A percentile compares a stretch with the other conserved stretches of the same genome.
phyloP scores from a whole-genome alignment of 495 filamentous ascomycete genomes.

The Aspergillus bridgeri region DNA sequence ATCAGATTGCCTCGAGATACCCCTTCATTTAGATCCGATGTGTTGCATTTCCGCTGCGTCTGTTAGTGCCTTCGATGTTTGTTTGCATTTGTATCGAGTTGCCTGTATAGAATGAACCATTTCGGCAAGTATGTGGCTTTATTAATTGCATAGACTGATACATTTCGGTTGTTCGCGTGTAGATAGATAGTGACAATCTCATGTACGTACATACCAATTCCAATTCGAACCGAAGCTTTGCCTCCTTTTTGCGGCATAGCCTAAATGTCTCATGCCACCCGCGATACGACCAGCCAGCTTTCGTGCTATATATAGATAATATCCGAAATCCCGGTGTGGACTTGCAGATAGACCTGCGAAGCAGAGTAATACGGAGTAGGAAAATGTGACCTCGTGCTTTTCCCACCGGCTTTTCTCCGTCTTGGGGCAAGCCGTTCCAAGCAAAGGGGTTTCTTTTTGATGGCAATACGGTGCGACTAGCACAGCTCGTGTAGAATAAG shows the following conservation, averaged over 20 bases:
- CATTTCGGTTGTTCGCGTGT: background rate
- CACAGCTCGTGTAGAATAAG: no score
- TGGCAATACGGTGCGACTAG: no score
- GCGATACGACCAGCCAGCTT: background rate
- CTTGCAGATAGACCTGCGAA: no score
- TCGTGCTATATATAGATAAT: no score
- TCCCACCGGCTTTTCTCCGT: conserved; percentile 47
- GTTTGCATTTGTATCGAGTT: background rate
- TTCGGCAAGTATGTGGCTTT: background rate
- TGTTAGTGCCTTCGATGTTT: background rate
- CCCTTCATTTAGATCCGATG: background rate
- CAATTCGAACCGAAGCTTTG: background rate
- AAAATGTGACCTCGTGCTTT: conserved; percentile 57
- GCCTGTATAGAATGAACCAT: background rate
- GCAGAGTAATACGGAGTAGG: conserved; percentile 12
- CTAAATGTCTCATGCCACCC: background rate
- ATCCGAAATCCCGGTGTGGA: conserved; percentile 22
- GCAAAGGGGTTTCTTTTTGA: no score
- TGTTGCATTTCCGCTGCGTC: conserved; percentile 4
- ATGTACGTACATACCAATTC: background rate
- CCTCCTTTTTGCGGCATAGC: background rate
- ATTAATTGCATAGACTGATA: background rate
- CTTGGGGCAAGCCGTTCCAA: conserved; percentile 29
- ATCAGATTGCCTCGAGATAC: conserved; percentile 3
- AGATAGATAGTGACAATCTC: background rate